Conservation (phyloP, 2,329 filamentous ascomycete species). For the Alternaria solani region DNA sequence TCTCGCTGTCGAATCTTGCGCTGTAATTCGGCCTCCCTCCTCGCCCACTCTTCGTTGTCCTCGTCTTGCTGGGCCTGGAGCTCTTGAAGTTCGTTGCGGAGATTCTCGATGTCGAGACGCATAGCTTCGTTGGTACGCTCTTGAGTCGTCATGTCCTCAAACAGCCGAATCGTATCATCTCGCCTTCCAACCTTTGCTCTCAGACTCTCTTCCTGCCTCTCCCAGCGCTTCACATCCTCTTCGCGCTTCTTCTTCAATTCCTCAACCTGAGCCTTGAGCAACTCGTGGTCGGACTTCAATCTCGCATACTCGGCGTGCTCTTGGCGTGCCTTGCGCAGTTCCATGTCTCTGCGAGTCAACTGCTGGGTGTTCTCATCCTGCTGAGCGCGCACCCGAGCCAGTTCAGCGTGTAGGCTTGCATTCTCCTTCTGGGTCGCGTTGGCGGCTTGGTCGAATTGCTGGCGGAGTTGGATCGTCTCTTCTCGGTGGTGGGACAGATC, state of each 20-base stretch:
- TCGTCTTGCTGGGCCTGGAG: slow-evolving; percentile 46
- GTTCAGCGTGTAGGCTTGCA: slow-evolving; percentile 43
- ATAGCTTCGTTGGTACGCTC: slow-evolving; percentile 52
- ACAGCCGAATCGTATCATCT: slow-evolving; percentile 51
- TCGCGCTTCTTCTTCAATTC: slow-evolving; percentile 76
- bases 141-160: slow-evolving; percentile 45
- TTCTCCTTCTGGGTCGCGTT: slow-evolving; percentile 47
- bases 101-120: slow-evolving; percentile 51
- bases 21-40: slow-evolving; percentile 43
- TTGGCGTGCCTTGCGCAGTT: slow-evolving; percentile 47
- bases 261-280: slow-evolving; percentile 76
- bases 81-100: slow-evolving; percentile 50
- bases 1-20: slow-evolving; percentile 46
- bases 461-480: slow-evolving; percentile 46
- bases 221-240: slow-evolving; percentile 52
- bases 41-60: slow-evolving; percentile 44
- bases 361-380: slow-evolving; percentile 50
- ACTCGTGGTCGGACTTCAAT: slow-evolving; percentile 74
- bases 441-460: slow-evolving; percentile 44
- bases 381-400: slow-evolving; percentile 43
- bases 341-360: slow-evolving; percentile 42
- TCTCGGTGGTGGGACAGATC: slow-evolving; percentile 46
- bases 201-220: slow-evolving; percentile 42
- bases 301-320: slow-evolving; percentile 57
- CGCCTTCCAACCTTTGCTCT: slow-evolving; percentile 45